phyloP scores from a whole-genome alignment of 2,329 filamentous ascomycete genomes.

The Talaromyces islandicus region DNA sequence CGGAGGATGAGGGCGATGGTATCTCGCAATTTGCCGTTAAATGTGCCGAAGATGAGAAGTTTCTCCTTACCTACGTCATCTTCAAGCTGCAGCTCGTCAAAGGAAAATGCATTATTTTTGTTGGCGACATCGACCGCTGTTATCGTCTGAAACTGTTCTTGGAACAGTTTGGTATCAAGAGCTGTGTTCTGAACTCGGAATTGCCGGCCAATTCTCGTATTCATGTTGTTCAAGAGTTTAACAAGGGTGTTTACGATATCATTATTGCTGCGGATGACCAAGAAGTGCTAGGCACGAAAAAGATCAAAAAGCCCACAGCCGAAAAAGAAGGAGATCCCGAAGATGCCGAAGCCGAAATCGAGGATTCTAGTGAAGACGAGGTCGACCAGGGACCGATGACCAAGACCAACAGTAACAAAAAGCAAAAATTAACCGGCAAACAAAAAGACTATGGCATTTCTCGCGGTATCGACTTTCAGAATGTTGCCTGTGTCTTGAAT shows the following conservation, averaged over 20 bases:
- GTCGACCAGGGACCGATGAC: conserved; percentile 19
- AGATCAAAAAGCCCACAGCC: conserved; percentile 22
- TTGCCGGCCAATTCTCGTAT: conserved; percentile 87
- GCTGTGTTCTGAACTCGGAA: conserved; percentile 90
- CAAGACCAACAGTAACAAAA: conserved; percentile 41
- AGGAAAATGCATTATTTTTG: conserved; percentile 82
- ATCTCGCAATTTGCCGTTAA: conserved; percentile 84
- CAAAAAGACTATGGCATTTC: conserved; percentile 94
- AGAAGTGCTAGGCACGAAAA: conserved; percentile 63
- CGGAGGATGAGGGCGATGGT: conserved; percentile 67
- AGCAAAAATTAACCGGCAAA: conserved; percentile 60
- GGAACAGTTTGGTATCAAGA: conserved; percentile 93
- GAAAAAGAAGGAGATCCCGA: conserved; percentile 14
- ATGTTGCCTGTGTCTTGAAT: conserved; percentile 90
- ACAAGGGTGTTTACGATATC: conserved; percentile 93
- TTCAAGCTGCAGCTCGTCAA: conserved; percentile 93
- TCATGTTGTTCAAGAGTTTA: conserved; percentile 96
- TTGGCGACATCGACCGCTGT: conserved; percentile 79
- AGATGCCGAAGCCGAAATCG: conserved; percentile 20
- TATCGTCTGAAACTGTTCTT: conserved; percentile 93
- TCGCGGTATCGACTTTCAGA: conserved; percentile 92
- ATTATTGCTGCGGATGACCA: conserved; percentile 94
- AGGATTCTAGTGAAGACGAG: conserved; percentile 35
- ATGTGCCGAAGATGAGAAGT: conserved; percentile 96
- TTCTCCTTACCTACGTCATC: conserved; percentile 84